Percentiles rank a stretch among this genome's conserved stretches.
Conservation (phyloP, 2,329 filamentous ascomycete genomes). For the Pyricularia pennisetigena region DNA sequence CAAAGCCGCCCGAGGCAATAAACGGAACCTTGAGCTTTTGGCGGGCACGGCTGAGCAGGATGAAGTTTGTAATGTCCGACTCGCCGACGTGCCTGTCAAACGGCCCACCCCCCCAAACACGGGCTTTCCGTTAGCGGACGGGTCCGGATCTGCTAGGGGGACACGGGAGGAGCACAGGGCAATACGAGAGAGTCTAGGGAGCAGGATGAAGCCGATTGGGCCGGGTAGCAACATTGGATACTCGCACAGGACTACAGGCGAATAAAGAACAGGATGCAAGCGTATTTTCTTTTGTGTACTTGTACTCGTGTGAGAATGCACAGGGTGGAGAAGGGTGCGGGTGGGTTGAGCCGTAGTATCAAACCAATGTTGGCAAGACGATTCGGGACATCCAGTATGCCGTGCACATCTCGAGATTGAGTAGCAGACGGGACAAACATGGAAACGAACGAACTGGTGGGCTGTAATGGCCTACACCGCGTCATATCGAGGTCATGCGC, state of each 20-base stretch:
- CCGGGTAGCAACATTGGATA: background rate
- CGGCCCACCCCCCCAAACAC: background rate
- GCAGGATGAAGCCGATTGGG: background rate
- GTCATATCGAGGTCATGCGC: background rate
- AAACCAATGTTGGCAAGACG: background rate
- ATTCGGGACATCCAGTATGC: background rate
- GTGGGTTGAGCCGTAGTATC: background rate
- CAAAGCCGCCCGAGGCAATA: conserved; percentile 92
- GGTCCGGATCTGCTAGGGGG: background rate
- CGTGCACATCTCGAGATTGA: background rate
- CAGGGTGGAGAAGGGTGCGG: background rate
- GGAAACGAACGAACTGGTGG: background rate
- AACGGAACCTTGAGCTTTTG: conserved; percentile 82
- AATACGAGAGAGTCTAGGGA: background rate
- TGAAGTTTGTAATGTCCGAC: conserved; percentile 82
- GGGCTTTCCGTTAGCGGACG: background rate
- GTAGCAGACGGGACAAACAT: background rate
- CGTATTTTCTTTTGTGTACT: background rate
- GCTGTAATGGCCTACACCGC: background rate
- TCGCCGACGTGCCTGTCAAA: conserved; percentile 61
- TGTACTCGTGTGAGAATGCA: background rate
- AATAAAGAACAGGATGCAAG: background rate
- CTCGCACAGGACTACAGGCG: background rate
- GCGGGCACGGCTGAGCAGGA: conserved; percentile 73
- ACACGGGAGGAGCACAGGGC: background rate